Evolutionary conservation across 768 basidiomycete genomes (phyloP).

Genomic region (Pulveroboletus frians): DNA sequence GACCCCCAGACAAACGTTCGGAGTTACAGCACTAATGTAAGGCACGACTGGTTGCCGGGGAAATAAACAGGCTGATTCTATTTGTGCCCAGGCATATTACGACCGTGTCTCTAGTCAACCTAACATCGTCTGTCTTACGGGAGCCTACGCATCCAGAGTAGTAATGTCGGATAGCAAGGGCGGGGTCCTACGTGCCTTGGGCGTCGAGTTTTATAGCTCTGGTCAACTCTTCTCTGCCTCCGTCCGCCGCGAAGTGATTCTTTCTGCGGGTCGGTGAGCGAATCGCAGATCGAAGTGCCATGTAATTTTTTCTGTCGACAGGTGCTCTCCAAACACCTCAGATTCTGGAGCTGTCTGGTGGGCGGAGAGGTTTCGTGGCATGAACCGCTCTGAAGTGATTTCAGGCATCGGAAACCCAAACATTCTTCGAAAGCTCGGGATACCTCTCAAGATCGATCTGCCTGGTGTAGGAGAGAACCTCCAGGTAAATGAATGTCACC

Average conservation of each 20-base stretch:
- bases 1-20: constrained; percentile 15
- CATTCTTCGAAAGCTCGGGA: constrained; percentile 10
- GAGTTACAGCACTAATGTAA: constrained; percentile 13
- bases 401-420: constrained; percentile 12
- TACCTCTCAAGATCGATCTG: constrained; percentile 29
- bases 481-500: constrained; percentile 9
- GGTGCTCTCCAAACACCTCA: constrained; percentile 32
- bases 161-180: constrained; percentile 6
- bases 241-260: constrained; percentile 18
- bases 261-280: constrained; percentile 12
- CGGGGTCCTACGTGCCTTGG: constrained; percentile 11
- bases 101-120: constrained; percentile 14
- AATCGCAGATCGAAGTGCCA: not conserved
- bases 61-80: not conserved
- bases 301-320: not conserved
- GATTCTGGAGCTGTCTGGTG: constrained; percentile 32
- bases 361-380: not conserved
- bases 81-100: constrained; percentile 13
- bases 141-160: constrained; percentile 23
- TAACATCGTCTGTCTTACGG: constrained; percentile 23
- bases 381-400: not conserved
- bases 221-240: constrained; percentile 15
- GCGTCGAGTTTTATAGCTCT: constrained; percentile 18
- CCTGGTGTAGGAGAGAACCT: constrained; percentile 36
- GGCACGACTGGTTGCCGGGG: not conserved